Conservation (phyloP, 768 basidiomycete species). For the Collybia nuda region DNA sequence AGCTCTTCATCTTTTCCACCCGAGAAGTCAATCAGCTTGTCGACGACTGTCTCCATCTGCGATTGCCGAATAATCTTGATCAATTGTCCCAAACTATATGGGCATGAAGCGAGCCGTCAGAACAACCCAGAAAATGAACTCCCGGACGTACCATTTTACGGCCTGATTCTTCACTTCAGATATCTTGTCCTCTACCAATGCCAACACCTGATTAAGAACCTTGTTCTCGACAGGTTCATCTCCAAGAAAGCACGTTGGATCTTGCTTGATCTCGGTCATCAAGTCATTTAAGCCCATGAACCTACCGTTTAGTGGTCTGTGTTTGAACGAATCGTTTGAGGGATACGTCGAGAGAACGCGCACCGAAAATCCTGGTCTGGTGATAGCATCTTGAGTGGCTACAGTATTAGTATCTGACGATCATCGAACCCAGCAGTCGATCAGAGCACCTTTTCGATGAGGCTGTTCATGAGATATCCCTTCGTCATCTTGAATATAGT, state of each 20-base stretch:
- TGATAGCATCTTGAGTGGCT: constrained; percentile 71
- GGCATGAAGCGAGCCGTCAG: constrained; percentile 6
- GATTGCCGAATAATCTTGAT: constrained; percentile 85
- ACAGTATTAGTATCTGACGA: constrained; percentile 7
- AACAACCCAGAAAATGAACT: not conserved
- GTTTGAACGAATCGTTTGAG: constrained; percentile 14
- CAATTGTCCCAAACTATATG: constrained; percentile 76
- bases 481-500: constrained; percentile 65
- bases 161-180: constrained; percentile 98
- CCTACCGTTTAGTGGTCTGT: constrained; percentile 39
- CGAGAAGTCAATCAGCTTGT: constrained; percentile 85
- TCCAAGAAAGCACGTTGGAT: constrained; percentile 71
- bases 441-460: constrained; percentile 70
- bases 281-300: constrained; percentile 98
- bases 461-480: constrained; percentile 79
- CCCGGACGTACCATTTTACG: constrained; percentile 77
- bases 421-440: not conserved
- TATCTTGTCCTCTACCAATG: constrained; percentile 90
- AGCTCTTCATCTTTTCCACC: constrained; percentile 89
- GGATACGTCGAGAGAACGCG: constrained; percentile 22
- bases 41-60: constrained; percentile 85
- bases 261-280: constrained; percentile 82
- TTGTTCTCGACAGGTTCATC: constrained; percentile 87
- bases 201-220: constrained; percentile 80
- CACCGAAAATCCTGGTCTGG: constrained; percentile 91